A percentile compares a stretch with the other conserved stretches of the same genome.
phyloP scores from a whole-genome alignment of 1,284 basidiomycete species.

The Farysia itapuensis region DNA sequence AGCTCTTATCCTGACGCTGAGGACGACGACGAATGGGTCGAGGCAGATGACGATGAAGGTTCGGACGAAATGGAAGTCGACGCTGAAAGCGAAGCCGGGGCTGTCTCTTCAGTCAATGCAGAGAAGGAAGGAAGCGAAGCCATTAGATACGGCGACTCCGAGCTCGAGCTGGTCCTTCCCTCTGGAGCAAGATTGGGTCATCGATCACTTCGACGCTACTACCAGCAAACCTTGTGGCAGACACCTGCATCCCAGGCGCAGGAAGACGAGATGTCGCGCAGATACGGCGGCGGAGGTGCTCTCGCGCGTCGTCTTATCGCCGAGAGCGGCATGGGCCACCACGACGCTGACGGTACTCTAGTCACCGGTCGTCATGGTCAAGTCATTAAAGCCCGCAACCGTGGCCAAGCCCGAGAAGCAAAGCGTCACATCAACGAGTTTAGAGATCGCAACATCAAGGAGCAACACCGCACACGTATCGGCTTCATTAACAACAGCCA shows the following conservation, averaged over 20 bases:
- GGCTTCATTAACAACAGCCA: conserved; percentile 56
- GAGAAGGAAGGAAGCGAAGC: conserved; percentile 66
- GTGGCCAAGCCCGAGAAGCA: conserved; percentile 89
- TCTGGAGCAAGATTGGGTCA: conserved; percentile 91
- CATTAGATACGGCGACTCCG: conserved; percentile 60
- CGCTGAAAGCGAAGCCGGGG: conserved; percentile 3
- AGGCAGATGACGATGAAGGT: conserved; percentile 32
- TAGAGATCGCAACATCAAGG: conserved; percentile 75
- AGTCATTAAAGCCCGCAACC: conserved; percentile 67
- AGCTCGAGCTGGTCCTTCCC: conserved; percentile 88
- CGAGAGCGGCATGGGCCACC: conserved; percentile 32
- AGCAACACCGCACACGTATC: conserved; percentile 79
- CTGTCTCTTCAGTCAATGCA: conserved; percentile 21
- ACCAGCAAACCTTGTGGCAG: conserved; percentile 68
- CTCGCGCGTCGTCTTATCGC: conserved; percentile 46
- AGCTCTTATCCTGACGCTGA: conserved; percentile 69
- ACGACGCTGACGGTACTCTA: conserved; percentile 24
- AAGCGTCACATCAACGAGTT: conserved; percentile 83
- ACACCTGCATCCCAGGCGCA: conserved; percentile 19
- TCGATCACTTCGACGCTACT: conserved; percentile 81
- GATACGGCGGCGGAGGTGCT: conserved; percentile 32
- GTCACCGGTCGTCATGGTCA: conserved; percentile 45
- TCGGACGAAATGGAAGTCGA: conserved; percentile 42
- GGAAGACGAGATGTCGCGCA: conserved; percentile 13
- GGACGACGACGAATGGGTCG: conserved; percentile 56